Conservation (phyloP, 495 filamentous ascomycete species). For the Daldinia caldariorum region DNA sequence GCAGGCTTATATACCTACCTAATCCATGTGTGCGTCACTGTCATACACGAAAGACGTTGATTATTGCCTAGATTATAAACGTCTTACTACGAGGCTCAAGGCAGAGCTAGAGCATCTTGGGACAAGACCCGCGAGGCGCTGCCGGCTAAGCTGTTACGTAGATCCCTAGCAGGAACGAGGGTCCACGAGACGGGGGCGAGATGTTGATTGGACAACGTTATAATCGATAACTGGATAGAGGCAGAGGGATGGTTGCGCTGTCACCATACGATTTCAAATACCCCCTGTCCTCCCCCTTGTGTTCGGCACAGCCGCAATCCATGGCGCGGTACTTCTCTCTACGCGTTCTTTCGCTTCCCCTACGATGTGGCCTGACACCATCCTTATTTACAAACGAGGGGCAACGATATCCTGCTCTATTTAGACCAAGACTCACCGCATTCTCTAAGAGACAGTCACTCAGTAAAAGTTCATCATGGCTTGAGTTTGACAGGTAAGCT, state of each 20-base stretch:
- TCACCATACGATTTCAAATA: slow-evolving; percentile 13
- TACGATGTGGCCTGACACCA: no score
- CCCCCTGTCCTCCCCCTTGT: slow-evolving; percentile 5
- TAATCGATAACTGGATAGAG: slow-evolving; percentile 10
- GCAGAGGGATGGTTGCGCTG: not conserved
- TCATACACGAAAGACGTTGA: not conserved
- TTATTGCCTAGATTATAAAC: slow-evolving; percentile 11
- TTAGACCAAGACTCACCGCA: no score
- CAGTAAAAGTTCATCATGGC: no score
- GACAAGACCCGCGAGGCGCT: slow-evolving; percentile 4
- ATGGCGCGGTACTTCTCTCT: not conserved
- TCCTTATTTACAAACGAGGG: no score
- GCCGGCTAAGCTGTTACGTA: slow-evolving; percentile 1
- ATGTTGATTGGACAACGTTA: not conserved
- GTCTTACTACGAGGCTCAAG: slow-evolving; percentile 16
- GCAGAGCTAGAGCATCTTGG: not conserved
- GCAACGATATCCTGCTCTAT: no score
- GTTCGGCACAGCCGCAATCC: not conserved
- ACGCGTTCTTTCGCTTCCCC: no score
- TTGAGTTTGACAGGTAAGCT: no score
- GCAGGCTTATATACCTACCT: slow-evolving; percentile 7
- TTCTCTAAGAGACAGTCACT: no score
- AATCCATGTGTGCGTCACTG: not conserved
- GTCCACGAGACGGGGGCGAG: not conserved
- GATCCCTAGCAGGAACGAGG: not conserved